phyloP scores from a whole-genome alignment of 1,284 basidiomycete species.

The Ustilago hordei region DNA sequence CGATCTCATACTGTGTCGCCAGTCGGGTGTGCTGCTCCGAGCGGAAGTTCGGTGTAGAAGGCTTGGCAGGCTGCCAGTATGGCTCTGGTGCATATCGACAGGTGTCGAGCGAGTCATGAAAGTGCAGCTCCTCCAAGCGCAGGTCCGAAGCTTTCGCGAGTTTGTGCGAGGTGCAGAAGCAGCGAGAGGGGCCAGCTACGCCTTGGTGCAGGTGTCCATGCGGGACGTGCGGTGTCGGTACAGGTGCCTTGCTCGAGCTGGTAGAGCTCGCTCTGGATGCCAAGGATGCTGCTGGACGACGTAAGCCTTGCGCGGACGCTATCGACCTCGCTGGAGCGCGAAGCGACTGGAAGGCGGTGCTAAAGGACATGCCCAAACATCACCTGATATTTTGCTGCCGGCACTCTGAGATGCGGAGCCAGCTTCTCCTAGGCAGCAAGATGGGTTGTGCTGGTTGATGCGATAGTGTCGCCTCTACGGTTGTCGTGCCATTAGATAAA shows the following conservation, averaged over 20 bases:
- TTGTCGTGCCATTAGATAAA: constrained; percentile 16
- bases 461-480: not conserved
- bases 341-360: constrained; percentile 39
- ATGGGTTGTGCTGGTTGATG: constrained; percentile 13
- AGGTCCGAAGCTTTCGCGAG: constrained; percentile 35
- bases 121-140: constrained; percentile 32
- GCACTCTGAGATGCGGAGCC: constrained; percentile 12
- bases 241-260: not conserved
- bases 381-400: constrained; percentile 4
- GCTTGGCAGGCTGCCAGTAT: constrained; percentile 19
- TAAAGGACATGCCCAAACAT: constrained; percentile 46
- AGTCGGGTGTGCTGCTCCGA: not conserved
- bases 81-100: constrained; percentile 14
- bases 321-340: constrained; percentile 29
- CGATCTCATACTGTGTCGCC: not conserved
- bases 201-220: constrained; percentile 24
- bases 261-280: constrained; percentile 16
- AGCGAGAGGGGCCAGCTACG: constrained; percentile 41
- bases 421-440: constrained; percentile 38
- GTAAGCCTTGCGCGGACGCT: constrained; percentile 5
- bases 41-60: not conserved
- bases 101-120: constrained; percentile 16
- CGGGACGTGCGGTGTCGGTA: constrained; percentile 26
- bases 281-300: not conserved
- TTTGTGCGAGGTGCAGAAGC: constrained; percentile 34